Evolutionary conservation across 495 filamentous ascomycete species (phyloP).

Genomic region (Tuber calosporum): DNA sequence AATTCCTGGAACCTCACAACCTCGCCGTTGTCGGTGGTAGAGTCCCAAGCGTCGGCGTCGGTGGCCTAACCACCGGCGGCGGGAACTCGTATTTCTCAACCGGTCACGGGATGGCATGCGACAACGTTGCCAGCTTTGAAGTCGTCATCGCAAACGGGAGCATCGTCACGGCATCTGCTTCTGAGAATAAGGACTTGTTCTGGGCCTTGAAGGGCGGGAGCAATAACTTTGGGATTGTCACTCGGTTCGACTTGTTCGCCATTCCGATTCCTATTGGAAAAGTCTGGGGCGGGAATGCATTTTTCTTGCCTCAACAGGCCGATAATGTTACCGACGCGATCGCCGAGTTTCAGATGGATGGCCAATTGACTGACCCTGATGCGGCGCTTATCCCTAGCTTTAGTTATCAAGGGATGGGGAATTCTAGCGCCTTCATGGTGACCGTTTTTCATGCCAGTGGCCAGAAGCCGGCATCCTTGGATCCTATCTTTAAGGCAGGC

Average conservation of each 20-base stretch:
- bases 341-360: constrained; percentile 29
- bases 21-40: constrained; percentile 54
- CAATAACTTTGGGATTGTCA: constrained; percentile 53
- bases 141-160: constrained; percentile 51
- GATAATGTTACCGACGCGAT: constrained; percentile 19
- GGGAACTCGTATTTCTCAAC: constrained; percentile 49
- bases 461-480: constrained; percentile 8
- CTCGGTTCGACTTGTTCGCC: constrained; percentile 47
- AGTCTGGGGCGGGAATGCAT: constrained; percentile 30
- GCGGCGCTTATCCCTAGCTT: constrained; percentile 23
- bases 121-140: constrained; percentile 52
- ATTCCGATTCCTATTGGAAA: constrained; percentile 32
- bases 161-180: constrained; percentile 48
- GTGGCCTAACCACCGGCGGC: constrained; percentile 55
- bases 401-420: neutral
- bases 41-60: constrained; percentile 51
- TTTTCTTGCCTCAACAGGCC: constrained; percentile 19
- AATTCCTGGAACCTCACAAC: constrained; percentile 46
- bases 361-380: constrained; percentile 36
- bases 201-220: constrained; percentile 52
- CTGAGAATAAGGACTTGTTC: constrained; percentile 48
- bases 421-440: neutral
- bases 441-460: constrained; percentile 19
- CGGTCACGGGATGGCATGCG: constrained; percentile 47
- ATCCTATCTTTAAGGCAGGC: constrained; percentile 18